phyloP scores from a whole-genome alignment of 2,329 filamentous ascomycete species.

The Zasmidium angulare region DNA sequence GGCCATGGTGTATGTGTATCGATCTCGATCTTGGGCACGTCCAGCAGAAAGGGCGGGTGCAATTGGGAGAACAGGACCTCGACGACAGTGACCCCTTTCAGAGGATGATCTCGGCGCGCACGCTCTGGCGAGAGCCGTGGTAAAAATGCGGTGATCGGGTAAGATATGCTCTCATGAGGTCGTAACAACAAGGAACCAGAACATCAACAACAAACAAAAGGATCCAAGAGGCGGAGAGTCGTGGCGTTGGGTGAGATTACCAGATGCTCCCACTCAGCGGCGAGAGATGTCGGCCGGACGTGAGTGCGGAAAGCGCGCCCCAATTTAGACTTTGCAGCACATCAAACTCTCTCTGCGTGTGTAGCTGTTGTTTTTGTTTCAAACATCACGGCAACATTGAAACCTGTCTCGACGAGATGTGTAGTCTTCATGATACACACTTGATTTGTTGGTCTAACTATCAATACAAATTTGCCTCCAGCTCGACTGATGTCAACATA shows the following conservation, averaged over 20 bases:
- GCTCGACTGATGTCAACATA: no score
- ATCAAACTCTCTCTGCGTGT: background rate
- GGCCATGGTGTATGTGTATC: conserved; percentile 60
- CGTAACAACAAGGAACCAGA: background rate
- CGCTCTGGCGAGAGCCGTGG: background rate
- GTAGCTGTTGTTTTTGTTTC: background rate
- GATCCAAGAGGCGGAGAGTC: background rate
- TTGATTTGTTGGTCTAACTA: no score
- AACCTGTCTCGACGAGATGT: background rate
- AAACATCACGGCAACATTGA: background rate
- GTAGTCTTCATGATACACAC: no score
- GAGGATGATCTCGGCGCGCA: background rate
- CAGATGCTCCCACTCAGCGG: background rate
- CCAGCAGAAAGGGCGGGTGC: background rate
- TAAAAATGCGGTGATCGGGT: background rate
- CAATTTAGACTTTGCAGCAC: background rate
- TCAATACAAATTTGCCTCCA: no score
- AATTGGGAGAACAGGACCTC: background rate
- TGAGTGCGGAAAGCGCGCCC: background rate
- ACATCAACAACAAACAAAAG: background rate
- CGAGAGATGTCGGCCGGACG: background rate
- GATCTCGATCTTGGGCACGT: conserved; percentile 1
- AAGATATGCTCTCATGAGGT: background rate
- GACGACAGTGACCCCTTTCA: background rate
- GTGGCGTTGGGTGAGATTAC: background rate